Evolutionary conservation across 1,284 basidiomycete genomes (phyloP), one percentile per base, ranked within the genome.

Genomic region (Erythrobasidium hasegawianum): DNA sequence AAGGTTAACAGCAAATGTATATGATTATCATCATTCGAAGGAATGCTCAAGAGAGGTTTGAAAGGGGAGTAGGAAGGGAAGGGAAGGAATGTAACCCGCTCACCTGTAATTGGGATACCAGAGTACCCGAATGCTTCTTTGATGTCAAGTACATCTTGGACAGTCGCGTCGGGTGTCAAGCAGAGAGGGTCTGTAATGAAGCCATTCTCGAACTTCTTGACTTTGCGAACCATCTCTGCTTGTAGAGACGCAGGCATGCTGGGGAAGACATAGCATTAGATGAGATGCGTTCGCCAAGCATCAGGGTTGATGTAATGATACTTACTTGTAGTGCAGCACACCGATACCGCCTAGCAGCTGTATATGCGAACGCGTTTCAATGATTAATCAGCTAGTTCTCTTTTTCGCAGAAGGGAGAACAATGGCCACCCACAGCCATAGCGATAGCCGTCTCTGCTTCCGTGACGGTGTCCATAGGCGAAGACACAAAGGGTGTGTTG

Each of bases 401-500:
- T n/a, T n/a, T 33, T 26, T 14, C n/a, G 29, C 13, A 27, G 39
- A 45, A 40, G 7, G 52, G n/a, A 43, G 33, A 59, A 69, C 27
- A 50, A 67, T 26, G n/a, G 1, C 13, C 16, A 79, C 87, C 80
- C 77, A 89, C 88, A 73, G 93, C 93, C 82, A 97, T 87, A 52
- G 88, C 83, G 75, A 98, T 96, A 59, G 95, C 95, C 94, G 98
- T 99, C 73, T 94, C 87, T 69, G 84, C 86, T 81, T 97, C 95
- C 1, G 96, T 98, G 72, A 99, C 95, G 39, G 95, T 98, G 81
- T 99, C 95, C 95, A 99, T 99, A 49, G 96, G 95, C 68, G 91
- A 95, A 77, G 91, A 96, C 81, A 97, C 82, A 81, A 99, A 96
- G 0, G 96, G 95, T 0, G 94, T 94, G 81, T 93, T 97, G 75